phyloP scores from a whole-genome alignment of 768 basidiomycete genomes.

The Tulasnella sp. region DNA sequence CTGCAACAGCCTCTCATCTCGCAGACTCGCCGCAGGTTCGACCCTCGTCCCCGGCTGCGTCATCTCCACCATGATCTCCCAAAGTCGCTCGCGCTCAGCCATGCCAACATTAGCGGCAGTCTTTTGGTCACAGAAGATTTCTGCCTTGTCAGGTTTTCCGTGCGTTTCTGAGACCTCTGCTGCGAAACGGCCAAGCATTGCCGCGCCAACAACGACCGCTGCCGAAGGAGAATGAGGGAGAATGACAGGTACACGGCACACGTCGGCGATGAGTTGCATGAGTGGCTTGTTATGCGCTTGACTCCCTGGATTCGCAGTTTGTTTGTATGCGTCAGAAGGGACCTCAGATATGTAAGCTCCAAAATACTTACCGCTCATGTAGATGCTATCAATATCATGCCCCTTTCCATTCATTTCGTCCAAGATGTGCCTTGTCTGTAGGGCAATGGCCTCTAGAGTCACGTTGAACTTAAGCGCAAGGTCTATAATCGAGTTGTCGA shows the following conservation, averaged over 20 bases:
- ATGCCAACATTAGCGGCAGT: constrained; percentile 29
- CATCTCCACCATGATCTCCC: constrained; percentile 97
- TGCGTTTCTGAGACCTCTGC: constrained; percentile 38
- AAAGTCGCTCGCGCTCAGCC: constrained; percentile 55
- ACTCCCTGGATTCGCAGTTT: constrained; percentile 40
- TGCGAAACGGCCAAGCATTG: constrained; percentile 88
- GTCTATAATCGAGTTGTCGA: constrained; percentile 65
- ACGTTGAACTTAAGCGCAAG: constrained; percentile 85
- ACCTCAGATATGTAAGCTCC: background rate
- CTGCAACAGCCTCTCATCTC: constrained; percentile 65
- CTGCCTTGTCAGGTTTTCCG: constrained; percentile 13
- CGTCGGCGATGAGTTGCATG: constrained; percentile 83
- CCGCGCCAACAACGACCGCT: constrained; percentile 85
- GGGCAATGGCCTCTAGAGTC: constrained; percentile 83
- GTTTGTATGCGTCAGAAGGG: background rate
- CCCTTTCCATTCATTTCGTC: constrained; percentile 82
- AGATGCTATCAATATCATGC: constrained; percentile 71
- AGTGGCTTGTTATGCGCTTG: constrained; percentile 83
- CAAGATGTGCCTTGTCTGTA: constrained; percentile 90
- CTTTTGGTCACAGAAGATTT: constrained; percentile 29
- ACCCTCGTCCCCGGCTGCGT: constrained; percentile 71
- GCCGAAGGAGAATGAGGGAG: constrained; percentile 64
- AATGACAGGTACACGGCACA: constrained; percentile 70
- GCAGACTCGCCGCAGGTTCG: constrained; percentile 44
- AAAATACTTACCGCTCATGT: constrained; percentile 48